These are phyloP conservation scores for Aegilops tauschii DNA, from an alignment of 176 grass and related monocot species.

Conservation along the genomic window DNA sequence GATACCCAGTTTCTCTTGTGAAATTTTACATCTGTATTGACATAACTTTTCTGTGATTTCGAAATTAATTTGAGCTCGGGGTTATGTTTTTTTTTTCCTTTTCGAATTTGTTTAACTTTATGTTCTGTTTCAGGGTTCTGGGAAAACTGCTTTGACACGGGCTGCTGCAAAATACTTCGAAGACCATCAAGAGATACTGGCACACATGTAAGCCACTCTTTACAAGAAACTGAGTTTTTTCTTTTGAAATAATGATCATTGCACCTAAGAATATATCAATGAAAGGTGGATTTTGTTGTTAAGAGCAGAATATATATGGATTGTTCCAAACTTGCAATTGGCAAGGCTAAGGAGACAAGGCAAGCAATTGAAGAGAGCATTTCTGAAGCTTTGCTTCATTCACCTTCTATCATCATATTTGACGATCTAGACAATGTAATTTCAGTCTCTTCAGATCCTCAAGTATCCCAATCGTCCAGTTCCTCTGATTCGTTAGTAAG, in stretches of 20 bases:
- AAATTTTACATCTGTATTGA: conserved; percentile 18
- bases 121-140: conserved; percentile 71
- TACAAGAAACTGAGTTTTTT: conserved; percentile 21
- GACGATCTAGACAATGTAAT: conserved; percentile 82
- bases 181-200: conserved; percentile 72
- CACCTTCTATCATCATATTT: conserved; percentile 90
- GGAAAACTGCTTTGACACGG: conserved; percentile 87
- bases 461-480: conserved; percentile 62
- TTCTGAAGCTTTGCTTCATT: conserved; percentile 66
- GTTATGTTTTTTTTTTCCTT: background rate
- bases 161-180: conserved; percentile 79
- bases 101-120: background rate
- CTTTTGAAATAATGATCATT: conserved; percentile 12
- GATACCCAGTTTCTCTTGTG: conserved; percentile 24
- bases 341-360: conserved; percentile 64
- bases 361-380: conserved; percentile 65
- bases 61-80: conserved; percentile 6
- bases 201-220: conserved; percentile 63
- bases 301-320: conserved; percentile 70
- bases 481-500: conserved; percentile 64
- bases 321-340: conserved; percentile 81
- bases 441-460: conserved; percentile 72
- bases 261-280: conserved; percentile 5
- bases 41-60: conserved; percentile 12
- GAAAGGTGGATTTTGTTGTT: conserved; percentile 24